A percentile compares a stretch with the other conserved stretches of the same genome.
Evolutionary conservation across 1,139 yeast genomes (phyloP).

Genomic region (Pichia sp.): DNA sequence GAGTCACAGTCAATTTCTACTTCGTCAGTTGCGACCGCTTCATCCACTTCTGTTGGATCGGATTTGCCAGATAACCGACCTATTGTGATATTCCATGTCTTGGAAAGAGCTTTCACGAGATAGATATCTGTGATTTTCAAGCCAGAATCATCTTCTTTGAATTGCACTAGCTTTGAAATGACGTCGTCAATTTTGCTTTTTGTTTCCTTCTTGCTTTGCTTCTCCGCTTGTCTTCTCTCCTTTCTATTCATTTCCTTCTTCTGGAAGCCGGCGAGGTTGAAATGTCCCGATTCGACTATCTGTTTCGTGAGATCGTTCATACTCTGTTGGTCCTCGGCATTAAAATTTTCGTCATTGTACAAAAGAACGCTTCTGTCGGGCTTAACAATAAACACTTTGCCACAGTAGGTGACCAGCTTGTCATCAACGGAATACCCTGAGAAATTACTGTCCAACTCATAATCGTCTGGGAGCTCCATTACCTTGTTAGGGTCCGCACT

Average conservation of each 20-base stretch:
- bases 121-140: constrained; percentile 4
- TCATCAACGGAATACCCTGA: constrained; percentile 16
- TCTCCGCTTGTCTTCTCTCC: constrained; percentile 17
- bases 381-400: constrained; percentile 20
- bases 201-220: constrained; percentile 3
- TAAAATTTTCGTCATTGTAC: constrained; percentile 13
- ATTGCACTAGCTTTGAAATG: constrained; percentile 11
- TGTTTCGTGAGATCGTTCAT: constrained; percentile 14
- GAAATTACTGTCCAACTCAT: neutral
- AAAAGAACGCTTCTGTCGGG: constrained; percentile 17
- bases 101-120: neutral
- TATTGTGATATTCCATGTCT: constrained; percentile 3
- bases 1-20: neutral
- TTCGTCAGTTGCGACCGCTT: neutral
- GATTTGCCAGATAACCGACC: neutral
- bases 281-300: constrained; percentile 16
- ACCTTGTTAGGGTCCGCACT: constrained; percentile 10
- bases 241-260: constrained; percentile 17
- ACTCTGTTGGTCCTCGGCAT: constrained; percentile 11
- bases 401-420: constrained; percentile 20
- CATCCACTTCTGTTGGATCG: neutral
- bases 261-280: constrained; percentile 16
- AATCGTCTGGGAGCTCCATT: constrained; percentile 18
- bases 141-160: constrained; percentile 11
- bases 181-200: constrained; percentile 1